phyloP scores from a whole-genome alignment of 345 rosid genomes.

The Eucalyptus victrix region DNA sequence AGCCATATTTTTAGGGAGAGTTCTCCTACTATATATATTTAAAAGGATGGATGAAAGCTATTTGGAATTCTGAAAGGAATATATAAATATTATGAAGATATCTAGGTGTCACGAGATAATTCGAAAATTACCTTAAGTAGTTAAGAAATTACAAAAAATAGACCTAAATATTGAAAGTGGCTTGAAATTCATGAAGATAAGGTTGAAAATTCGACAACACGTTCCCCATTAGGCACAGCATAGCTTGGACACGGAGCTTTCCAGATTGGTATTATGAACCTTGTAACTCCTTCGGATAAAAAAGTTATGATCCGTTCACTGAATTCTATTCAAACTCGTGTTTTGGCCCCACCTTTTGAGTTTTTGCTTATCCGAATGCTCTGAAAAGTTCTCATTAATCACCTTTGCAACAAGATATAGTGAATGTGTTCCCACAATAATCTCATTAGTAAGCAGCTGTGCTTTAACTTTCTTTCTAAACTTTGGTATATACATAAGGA shows the following conservation, averaged over 20 bases:
- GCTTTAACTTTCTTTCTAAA: not conserved
- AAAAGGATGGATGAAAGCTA: not conserved
- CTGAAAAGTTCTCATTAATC: not conserved
- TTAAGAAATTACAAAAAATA: not conserved
- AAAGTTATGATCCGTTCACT: not conserved
- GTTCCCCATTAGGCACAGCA: not conserved
- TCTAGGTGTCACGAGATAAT: not conserved
- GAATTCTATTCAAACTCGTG: not conserved
- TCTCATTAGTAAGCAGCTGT: not conserved
- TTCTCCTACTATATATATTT: not conserved
- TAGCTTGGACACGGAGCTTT: not conserved
- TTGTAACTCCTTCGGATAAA: not conserved
- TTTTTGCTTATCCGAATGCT: not conserved
- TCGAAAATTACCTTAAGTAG: not conserved
- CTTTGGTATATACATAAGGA: not conserved
- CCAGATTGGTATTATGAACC: not conserved
- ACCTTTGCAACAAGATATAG: not conserved
- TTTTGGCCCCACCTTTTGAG: not conserved
- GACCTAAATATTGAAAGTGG: not conserved
- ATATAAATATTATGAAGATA: not conserved
- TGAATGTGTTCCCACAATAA: not conserved
- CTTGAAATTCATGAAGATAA: not conserved
- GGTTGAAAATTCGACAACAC: not conserved
- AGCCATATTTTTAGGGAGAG: not conserved
- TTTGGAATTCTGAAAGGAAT: not conserved